Evolutionary conservation across 441 rosid species (phyloP), one percentile per base, ranked within the genome.

Genomic region (Croton laevigatus): DNA sequence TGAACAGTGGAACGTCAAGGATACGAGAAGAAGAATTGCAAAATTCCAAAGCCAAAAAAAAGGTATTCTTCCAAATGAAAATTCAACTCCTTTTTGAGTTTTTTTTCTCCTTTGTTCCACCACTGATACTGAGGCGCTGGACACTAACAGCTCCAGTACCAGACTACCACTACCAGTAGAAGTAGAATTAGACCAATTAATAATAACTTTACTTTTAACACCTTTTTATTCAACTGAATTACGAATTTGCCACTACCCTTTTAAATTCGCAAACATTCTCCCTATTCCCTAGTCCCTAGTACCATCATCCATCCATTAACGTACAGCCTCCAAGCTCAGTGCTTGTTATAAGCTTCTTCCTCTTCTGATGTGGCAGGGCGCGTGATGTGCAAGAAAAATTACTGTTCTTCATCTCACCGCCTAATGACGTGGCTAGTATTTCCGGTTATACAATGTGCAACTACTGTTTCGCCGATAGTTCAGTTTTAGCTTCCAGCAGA

Each of bases 1-100:
- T 23, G 48, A 27, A 52, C 59, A 66, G 48, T 52, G 59, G 51
- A 66, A 66, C 59, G 46, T 66, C 70, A 36, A 36, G 46, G 8
- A 34, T 34, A 65, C 69, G 34, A 66, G 48, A n/a, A 46, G 59
- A 34, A 52, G 58, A 36, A 52, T 34, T 34, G 69, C 51, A 52
- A 66, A 52, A 45, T 63, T 63, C 54, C 37, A 63, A 45, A 45
- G 53, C 53, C 10, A 45, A 45, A 45, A 61, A 61, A 45, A 23
- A 27, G 32, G 32, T 27, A 27, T 8, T 40, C 6, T 1, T 6
- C 10, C 2, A 0, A 3, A 61, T 9, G 32, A 37, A 61, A 61
- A 61, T 37, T 40, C 8, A 62, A 40, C 17, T 17, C 14, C 49
- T 40, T 40, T 40, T 61, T 53, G 16, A 14, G 42, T 8, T 37